phyloP scores from a whole-genome alignment of 345 rosid genomes.

The Balakata baccata region DNA sequence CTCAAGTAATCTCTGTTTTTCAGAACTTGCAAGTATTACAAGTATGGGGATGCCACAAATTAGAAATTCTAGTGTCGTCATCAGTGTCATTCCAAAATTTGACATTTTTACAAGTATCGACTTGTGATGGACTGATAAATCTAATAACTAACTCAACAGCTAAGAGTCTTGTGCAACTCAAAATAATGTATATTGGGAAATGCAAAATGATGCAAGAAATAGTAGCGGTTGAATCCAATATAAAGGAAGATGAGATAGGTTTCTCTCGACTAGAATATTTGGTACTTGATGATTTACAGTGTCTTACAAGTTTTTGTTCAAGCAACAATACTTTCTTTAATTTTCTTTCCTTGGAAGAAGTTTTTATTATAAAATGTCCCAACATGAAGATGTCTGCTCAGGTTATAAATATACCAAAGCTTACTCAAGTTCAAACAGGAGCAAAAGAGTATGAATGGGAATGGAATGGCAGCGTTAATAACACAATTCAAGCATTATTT shows the following conservation, averaged over 20 bases:
- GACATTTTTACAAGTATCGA: background rate
- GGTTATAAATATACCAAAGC: background rate
- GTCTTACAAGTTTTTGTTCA: slow-evolving; percentile 1
- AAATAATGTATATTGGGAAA: background rate
- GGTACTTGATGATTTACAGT: background rate
- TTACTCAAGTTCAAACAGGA: background rate
- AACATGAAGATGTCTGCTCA: background rate
- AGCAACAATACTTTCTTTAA: background rate
- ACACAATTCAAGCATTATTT: background rate
- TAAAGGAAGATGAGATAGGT: background rate
- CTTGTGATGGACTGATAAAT: background rate
- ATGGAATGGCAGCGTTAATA: background rate
- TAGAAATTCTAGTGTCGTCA: slow-evolving; percentile 3
- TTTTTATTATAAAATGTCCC: background rate
- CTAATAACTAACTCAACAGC: background rate
- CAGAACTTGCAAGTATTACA: background rate
- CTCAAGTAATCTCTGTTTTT: background rate
- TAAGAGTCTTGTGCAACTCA: slow-evolving; percentile 1
- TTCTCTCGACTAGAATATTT: background rate
- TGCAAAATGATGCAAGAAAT: slow-evolving; percentile 15
- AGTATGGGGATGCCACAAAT: background rate
- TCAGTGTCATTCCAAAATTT: background rate
- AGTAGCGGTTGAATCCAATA: background rate
- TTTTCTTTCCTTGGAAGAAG: background rate
- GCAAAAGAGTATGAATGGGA: background rate